Conservation (phyloP, 2,329 filamentous ascomycete genomes). For the Cryphonectria japonica region DNA sequence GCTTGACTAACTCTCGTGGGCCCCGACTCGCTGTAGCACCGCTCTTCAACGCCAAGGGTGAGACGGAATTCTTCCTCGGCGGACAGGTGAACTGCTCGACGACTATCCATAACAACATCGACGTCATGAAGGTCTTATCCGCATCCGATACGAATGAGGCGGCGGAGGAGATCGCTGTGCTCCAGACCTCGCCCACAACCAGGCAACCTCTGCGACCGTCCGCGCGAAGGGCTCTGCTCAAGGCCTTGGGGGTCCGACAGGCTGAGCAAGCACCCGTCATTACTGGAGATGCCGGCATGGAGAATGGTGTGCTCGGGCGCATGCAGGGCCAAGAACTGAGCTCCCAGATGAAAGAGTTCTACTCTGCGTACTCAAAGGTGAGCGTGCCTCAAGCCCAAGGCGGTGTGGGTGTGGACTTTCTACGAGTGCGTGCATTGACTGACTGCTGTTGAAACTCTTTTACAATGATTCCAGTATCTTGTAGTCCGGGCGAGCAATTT, state of each 20-base stretch:
- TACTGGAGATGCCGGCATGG: constrained; percentile 35
- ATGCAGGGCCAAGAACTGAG: constrained; percentile 35
- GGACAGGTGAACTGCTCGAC: constrained; percentile 62
- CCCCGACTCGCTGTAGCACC: constrained; percentile 38
- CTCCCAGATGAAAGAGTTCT: constrained; percentile 37
- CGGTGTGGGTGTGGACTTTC: not conserved
- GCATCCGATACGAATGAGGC: not conserved
- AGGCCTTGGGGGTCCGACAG: constrained; percentile 28
- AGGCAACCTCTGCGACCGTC: not conserved
- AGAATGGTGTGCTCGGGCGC: constrained; percentile 32
- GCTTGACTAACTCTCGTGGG: not conserved
- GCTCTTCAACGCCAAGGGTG: constrained; percentile 51
- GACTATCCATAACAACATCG: constrained; percentile 52
- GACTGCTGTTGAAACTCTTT: not conserved
- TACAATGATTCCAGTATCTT: constrained; percentile 28
- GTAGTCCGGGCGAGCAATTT: constrained; percentile 34
- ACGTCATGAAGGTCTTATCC: constrained; percentile 45
- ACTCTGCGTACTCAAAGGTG: constrained; percentile 37
- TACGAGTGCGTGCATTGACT: not conserved
- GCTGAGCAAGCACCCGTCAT: not conserved
- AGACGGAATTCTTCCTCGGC: constrained; percentile 56
- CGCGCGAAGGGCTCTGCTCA: constrained; percentile 26
- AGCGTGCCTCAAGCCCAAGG: not conserved
- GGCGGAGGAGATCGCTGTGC: constrained; percentile 15
- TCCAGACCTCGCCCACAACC: not conserved